phyloP scores from a whole-genome alignment of 169 alveolate species.

The Plasmodium gonderi region DNA sequence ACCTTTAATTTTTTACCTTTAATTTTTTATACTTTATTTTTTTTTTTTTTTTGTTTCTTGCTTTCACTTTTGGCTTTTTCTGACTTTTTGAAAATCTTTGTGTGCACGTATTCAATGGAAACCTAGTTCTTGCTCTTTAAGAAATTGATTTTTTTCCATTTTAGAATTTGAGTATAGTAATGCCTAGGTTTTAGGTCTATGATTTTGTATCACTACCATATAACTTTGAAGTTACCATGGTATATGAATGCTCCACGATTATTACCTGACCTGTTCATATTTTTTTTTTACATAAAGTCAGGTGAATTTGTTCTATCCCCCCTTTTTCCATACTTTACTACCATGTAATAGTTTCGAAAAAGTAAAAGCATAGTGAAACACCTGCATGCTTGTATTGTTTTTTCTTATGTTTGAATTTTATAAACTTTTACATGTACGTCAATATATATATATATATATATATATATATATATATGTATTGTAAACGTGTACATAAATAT shows the following conservation, averaged over 20 bases:
- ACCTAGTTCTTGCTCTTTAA: not conserved
- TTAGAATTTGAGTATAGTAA: not conserved
- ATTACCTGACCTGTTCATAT: conserved; percentile 7
- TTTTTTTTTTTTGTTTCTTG: too few species aligned
- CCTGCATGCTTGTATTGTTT: not conserved
- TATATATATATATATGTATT: not conserved
- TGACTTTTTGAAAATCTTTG: not conserved
- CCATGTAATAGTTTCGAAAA: not conserved
- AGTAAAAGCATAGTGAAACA: not conserved
- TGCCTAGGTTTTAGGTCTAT: not conserved
- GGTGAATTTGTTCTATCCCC: not conserved
- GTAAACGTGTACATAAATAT: not conserved
- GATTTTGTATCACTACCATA: not conserved
- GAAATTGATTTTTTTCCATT: too few species aligned
- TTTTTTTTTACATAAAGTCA: not conserved
- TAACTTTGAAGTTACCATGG: not conserved
- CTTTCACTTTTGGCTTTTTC: not conserved
- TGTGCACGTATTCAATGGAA: not conserved
- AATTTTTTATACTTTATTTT: too few species aligned
- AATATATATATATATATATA: not conserved
- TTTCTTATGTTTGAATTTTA: not conserved
- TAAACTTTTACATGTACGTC: not conserved
- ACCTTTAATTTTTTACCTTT: too few species aligned
- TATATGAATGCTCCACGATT: not conserved
- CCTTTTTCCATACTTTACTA: not conserved